Base-by-base conservation (phyloP, 805 yeast species). In the Pichia nakasei region DNA sequence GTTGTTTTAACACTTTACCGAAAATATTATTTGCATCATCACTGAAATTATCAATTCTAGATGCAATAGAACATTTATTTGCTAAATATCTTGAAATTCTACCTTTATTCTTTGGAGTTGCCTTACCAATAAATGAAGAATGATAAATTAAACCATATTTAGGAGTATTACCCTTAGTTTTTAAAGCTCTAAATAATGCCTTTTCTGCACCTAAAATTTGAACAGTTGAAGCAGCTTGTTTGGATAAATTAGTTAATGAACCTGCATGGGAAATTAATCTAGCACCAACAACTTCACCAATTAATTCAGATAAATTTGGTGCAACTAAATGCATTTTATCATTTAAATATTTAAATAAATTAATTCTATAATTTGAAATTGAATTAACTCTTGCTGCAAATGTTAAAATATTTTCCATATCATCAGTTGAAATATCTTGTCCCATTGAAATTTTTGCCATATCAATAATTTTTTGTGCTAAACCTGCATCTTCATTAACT, bases 281-380 rank as follows among this genome's bases (percentile, higher is more conserved):
- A 39, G 98, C 98, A 70, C 98, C 98, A 54, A 93, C 95, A 65
- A 91, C 93, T 73, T 93, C 98, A 66, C 98, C 98, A 62, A 93
- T 91, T 65, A 93, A 79, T 65, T 91, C 96, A 40, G 96, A 80
- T 64, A 93, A 76, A 68, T 93, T 93, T 55, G 98, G 98, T 50
- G 98, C 98, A 63, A 93, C 96, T 47, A 87, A 80, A 74, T 85
- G 83, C 98, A 93, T 93, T 75, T 93, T 93, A 56, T 89, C 96
- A 51, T 86, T 78, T 64, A 93, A 73, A 71, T 93, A 93, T 56
- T 80, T 79, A 70, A 74, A 89, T 57, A 93, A 73, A 58, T 78
- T 79, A 60, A 77, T 73, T 66, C 97, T 81, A 79, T 91, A 91
- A 57, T 89, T 96, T 48, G 93, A 78, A 60, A 93, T 77, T 47